Evolutionary conservation across 2,329 filamentous ascomycete species (phyloP).

Genomic region (Venturia oleaginea): DNA sequence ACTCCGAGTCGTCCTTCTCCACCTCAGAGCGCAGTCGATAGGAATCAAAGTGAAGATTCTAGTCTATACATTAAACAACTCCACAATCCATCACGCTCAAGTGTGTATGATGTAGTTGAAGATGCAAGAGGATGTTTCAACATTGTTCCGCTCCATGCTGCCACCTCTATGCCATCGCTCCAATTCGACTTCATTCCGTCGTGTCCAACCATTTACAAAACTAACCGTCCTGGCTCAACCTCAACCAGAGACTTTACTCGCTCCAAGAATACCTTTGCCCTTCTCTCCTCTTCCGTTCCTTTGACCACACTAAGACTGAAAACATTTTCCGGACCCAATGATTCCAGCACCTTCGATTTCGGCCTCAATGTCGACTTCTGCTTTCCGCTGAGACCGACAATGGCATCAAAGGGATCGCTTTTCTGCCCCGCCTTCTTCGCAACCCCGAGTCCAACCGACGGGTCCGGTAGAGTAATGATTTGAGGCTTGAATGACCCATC

Average conservation of each 20-base stretch:
- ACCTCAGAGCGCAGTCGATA: background rate
- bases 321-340: conserved; percentile 52
- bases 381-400: conserved; percentile 1
- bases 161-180: background rate
- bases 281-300: conserved; percentile 59
- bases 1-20: too few species aligned
- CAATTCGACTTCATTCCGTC: background rate
- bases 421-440: conserved; percentile 56
- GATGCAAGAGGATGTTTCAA: background rate
- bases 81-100: background rate
- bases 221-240: conserved; percentile 29
- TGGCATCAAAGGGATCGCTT: conserved; percentile 62
- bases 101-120: background rate
- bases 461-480: conserved; percentile 42
- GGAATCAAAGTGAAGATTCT: background rate
- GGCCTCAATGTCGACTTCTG: conserved; percentile 19
- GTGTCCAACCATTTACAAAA: conserved; percentile 21
- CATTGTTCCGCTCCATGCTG: background rate
- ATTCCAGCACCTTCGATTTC: conserved; percentile 35
- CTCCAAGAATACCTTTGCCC: conserved; percentile 74
- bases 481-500: conserved; percentile 62
- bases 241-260: conserved; percentile 70
- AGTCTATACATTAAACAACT: conserved; percentile 1
- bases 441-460: conserved; percentile 25
- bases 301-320: conserved; percentile 74